Evolutionary conservation across 202 grass and related monocot genomes (phyloP).

Genomic region (Dendrocalamus latiflorus): DNA sequence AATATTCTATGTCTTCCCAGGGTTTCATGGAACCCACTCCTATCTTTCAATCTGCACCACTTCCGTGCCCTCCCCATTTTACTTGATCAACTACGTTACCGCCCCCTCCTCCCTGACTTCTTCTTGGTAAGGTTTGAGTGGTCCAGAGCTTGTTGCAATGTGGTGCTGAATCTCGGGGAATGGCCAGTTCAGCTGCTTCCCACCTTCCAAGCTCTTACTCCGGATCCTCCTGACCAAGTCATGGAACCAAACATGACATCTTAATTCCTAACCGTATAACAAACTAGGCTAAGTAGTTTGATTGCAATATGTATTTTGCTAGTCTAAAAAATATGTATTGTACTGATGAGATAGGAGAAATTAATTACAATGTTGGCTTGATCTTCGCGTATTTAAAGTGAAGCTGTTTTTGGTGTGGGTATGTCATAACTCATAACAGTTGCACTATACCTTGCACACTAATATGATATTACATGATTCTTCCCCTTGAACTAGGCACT

Average conservation of each 20-base stretch:
- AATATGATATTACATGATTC: conserved; percentile 18
- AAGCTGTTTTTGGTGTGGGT: neutral
- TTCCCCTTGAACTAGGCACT: conserved; percentile 56
- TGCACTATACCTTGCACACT: neutral
- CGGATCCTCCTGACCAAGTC: neutral
- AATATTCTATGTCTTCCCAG: neutral
- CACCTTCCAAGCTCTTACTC: neutral
- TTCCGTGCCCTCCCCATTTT: neutral
- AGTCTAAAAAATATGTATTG: neutral
- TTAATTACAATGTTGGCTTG: neutral
- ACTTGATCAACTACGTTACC: neutral
- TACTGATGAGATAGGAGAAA: neutral
- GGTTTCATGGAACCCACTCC: neutral
- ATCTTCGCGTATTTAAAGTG: neutral
- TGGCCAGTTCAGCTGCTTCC: neutral
- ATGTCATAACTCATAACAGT: neutral
- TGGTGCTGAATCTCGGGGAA: neutral
- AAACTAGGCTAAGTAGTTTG: neutral
- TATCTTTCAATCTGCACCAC: neutral
- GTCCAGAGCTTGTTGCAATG: neutral
- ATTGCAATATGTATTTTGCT: neutral
- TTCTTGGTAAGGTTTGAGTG: neutral
- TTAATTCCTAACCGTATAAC: neutral
- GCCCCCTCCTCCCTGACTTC: neutral
- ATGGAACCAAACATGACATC: neutral